phyloP scores from a whole-genome alignment of 495 filamentous ascomycete species.

The Aspergillus coremiiformis region DNA sequence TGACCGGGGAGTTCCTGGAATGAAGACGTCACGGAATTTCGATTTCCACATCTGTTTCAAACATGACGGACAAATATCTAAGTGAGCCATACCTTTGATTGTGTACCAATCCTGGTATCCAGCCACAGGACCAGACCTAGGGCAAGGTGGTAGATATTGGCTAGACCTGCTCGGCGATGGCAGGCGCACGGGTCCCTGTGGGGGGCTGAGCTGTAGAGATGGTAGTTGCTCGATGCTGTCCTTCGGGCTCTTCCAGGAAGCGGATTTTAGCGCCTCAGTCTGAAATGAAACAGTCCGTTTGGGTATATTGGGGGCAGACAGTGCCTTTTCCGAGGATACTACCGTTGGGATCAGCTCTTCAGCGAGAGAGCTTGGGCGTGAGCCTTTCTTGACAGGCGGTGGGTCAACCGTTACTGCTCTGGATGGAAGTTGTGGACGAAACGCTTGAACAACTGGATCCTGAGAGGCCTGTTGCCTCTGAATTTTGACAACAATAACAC shows the following conservation, averaged over 20 bases:
- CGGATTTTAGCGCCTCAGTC: conserved; percentile 9
- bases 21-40: conserved; percentile 45
- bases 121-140: conserved; percentile 39
- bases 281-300: conserved; percentile 22
- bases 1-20: conserved; percentile 36
- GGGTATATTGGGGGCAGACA: conserved; percentile 1
- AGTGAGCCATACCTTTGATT: conserved; percentile 44
- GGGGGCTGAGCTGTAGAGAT: conserved; percentile 2
- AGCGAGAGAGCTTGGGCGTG: not conserved
- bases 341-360: not conserved
- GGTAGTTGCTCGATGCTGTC: conserved; percentile 6
- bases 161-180: conserved; percentile 15
- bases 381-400: not conserved
- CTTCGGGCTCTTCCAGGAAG: conserved; percentile 2
- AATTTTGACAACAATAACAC: not conserved
- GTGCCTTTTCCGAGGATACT: not conserved
- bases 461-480: not conserved
- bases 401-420: not conserved
- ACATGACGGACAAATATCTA: conserved; percentile 61
- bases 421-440: not conserved
- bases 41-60: conserved; percentile 48
- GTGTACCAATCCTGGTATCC: conserved; percentile 61
- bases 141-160: conserved; percentile 45
- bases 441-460: not conserved
- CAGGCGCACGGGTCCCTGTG: conserved; percentile 6